Evolutionary conservation across 2,329 filamentous ascomycete genomes (phyloP).

Genomic region (Neopestalotiopsis clavispora): DNA sequence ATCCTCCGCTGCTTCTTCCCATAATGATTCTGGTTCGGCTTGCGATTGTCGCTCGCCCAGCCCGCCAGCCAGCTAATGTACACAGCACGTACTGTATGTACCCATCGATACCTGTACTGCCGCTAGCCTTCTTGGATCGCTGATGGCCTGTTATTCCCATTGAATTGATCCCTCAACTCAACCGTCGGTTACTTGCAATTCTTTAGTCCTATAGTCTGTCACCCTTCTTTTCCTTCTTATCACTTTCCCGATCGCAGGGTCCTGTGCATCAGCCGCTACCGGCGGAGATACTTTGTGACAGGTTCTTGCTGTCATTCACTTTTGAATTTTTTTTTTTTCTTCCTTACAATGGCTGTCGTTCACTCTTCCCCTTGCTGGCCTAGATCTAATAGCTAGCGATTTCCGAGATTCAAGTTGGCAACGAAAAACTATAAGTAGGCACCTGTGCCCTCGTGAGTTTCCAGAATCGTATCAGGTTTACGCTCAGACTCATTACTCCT

Average conservation of each 20-base stretch:
- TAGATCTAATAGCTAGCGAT: not conserved
- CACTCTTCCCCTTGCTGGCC: not conserved
- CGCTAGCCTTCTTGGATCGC: not conserved
- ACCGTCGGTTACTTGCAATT: not conserved
- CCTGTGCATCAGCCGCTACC: conserved; percentile 15
- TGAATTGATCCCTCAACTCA: not conserved
- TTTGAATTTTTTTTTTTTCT: not conserved
- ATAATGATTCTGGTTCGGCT: not conserved
- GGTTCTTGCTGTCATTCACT: conserved; percentile 10
- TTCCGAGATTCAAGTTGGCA: not conserved
- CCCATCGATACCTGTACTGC: not conserved
- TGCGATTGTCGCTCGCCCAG: not conserved
- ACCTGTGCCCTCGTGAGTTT: conserved; percentile 9
- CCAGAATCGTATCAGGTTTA: not conserved
- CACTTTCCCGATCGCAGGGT: conserved; percentile 9
- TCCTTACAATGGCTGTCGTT: not conserved
- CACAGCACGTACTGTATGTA: not conserved
- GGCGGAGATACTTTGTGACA: conserved; percentile 13
- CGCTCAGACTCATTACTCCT: conserved; percentile 1
- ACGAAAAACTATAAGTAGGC: conserved; percentile 13
- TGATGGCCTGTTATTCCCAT: not conserved
- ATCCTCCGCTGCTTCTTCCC: not conserved
- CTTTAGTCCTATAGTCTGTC: not conserved
- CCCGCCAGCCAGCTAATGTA: not conserved
- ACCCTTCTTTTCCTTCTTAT: conserved; percentile 3